Evolutionary conservation across 1,284 basidiomycete species (phyloP).

Genomic region (Pseudomicrostroma phylloplanum): DNA sequence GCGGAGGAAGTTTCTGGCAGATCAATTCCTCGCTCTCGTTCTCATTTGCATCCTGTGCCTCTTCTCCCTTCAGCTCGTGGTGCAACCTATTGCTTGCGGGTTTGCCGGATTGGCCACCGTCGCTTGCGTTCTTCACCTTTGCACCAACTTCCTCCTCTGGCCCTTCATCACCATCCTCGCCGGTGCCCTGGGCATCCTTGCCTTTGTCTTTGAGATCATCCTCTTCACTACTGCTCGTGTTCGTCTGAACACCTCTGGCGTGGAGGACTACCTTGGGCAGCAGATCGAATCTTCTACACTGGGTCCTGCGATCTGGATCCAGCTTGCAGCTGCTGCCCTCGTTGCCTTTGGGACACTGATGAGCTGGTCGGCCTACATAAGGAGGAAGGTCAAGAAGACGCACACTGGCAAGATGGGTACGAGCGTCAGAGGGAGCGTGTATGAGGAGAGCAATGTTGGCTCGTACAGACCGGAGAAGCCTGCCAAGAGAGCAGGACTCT

Average conservation of each 20-base stretch:
- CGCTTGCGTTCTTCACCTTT: background rate
- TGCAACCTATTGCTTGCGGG: background rate
- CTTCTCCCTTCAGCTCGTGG: background rate
- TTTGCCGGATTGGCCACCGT: background rate
- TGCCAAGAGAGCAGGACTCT: background rate
- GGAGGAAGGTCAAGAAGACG: background rate
- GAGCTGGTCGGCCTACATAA: background rate
- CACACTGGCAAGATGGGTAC: background rate
- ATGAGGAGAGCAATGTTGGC: background rate
- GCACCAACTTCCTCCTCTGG: conserved; percentile 6
- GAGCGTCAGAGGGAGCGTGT: background rate
- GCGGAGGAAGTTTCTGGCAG: too few relatives aligned
- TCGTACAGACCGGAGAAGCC: background rate
- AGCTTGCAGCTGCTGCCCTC: background rate
- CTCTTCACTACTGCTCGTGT: conserved; percentile 2
- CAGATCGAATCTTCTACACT: background rate
- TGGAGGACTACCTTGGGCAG: background rate
- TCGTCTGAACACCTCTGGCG: background rate
- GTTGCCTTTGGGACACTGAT: background rate
- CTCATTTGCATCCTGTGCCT: background rate
- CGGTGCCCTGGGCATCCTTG: background rate
- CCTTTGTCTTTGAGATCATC: conserved; percentile 7
- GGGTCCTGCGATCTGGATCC: conserved; percentile 2
- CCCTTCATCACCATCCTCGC: background rate
- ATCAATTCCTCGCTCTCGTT: background rate